Conservation (phyloP, 306 rosid genomes). For the Quercus suber region DNA sequence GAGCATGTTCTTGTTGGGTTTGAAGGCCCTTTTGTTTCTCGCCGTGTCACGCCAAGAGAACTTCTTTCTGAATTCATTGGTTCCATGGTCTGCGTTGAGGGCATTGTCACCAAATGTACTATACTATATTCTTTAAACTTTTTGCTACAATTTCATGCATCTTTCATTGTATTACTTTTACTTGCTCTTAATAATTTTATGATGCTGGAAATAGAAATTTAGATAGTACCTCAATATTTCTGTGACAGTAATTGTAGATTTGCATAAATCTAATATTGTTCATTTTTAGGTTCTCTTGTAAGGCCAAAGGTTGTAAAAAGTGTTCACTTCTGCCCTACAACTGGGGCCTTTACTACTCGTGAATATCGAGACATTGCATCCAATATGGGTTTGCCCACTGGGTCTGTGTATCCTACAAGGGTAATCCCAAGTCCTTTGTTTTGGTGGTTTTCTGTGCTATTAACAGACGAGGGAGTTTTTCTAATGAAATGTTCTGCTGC, state of each 20-base stretch:
- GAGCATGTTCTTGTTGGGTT: conserved; percentile 87
- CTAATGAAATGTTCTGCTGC: conserved; percentile 4
- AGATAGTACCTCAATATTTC: neutral
- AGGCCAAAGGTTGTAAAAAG: conserved; percentile 98
- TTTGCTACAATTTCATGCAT: neutral
- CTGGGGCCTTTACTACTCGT: conserved; percentile 63
- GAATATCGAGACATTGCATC: conserved; percentile 96
- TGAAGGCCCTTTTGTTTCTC: conserved; percentile 92
- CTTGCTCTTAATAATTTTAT: neutral
- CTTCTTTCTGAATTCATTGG: conserved; percentile 88
- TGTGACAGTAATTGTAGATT: neutral
- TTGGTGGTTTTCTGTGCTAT: conserved; percentile 16
- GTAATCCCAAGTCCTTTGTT: conserved; percentile 50
- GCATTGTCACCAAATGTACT: conserved; percentile 91
- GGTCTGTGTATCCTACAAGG: conserved; percentile 97
- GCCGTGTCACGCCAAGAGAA: conserved; percentile 84
- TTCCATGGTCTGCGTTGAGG: conserved; percentile 94
- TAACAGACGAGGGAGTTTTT: neutral
- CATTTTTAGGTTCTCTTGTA: conserved; percentile 81
- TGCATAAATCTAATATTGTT: conserved; percentile 20
- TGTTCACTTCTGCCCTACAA: conserved; percentile 92
- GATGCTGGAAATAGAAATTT: neutral
- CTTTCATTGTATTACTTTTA: neutral
- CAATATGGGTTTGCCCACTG: conserved; percentile 92
- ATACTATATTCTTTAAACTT: neutral